A percentile compares a stretch with the other conserved stretches of the same genome.
phyloP scores from a whole-genome alignment of 352 stramenopile genomes.

The Nothophytophthora sp. region DNA sequence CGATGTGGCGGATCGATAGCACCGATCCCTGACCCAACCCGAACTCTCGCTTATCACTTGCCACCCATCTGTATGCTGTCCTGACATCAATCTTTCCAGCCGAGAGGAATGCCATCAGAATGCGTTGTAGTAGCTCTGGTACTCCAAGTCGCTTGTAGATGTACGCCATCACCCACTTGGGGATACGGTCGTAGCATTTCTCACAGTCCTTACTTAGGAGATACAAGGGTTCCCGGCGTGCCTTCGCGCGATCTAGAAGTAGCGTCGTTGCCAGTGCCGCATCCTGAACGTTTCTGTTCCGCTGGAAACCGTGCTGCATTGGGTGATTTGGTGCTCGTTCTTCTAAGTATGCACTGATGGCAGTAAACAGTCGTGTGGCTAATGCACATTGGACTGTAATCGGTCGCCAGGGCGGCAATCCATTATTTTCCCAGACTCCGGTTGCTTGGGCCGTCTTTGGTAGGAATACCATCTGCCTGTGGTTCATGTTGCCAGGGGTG shows the following conservation, averaged over 20 bases:
- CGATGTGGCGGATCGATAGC: constrained; percentile 5
- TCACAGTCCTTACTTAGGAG: neutral
- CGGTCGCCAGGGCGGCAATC: constrained; percentile 1
- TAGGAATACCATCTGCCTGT: neutral
- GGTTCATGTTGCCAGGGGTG: neutral
- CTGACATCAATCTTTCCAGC: neutral
- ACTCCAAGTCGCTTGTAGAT: neutral
- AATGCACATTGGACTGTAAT: constrained; percentile 1
- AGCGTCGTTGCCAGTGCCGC: neutral
- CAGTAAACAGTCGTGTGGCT: neutral
- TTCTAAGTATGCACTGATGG: constrained; percentile 1
- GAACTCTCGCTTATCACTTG: constrained; percentile 1
- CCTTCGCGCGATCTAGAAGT: too few species aligned
- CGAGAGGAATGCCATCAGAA: neutral
- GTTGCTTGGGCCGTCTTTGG: neutral
- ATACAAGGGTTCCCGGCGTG: too few species aligned
- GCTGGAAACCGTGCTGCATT: constrained; percentile 7
- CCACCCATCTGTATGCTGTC: constrained; percentile 7
- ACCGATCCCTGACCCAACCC: constrained; percentile 4
- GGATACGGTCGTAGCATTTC: constrained; percentile 1
- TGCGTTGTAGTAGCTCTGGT: neutral
- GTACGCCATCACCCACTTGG: neutral
- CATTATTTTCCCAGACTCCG: neutral
- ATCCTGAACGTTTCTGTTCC: constrained; percentile 1
- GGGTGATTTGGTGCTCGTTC: neutral